Evolutionary conservation across 139 green algal species (phyloP).

Genomic region (Parachlorella kessleri): DNA sequence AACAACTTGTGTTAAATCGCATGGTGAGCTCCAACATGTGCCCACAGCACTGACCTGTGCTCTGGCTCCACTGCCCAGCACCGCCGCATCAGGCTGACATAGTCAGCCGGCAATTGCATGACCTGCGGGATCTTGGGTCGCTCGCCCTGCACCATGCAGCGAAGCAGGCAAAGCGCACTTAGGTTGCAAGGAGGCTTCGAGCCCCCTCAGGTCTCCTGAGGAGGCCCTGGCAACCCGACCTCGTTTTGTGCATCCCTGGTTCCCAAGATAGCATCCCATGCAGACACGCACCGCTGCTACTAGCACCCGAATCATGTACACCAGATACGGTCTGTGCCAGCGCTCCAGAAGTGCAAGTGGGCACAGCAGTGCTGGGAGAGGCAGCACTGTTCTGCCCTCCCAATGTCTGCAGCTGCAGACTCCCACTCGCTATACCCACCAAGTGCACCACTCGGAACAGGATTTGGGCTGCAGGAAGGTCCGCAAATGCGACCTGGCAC

Average conservation of each 20-base stretch:
- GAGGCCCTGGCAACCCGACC: neutral
- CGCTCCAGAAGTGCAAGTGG: neutral
- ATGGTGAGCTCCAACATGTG: no score
- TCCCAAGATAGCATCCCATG: neutral
- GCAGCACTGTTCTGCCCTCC: neutral
- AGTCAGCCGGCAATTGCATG: neutral
- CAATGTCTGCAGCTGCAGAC: neutral
- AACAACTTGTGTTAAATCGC: neutral
- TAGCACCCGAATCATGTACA: neutral
- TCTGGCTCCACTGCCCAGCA: neutral
- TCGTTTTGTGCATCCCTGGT: neutral
- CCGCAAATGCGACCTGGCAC: slow-evolving; percentile 7
- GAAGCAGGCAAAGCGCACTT: neutral
- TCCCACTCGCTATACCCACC: neutral
- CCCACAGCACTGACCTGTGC: neutral
- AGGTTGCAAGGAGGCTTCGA: neutral
- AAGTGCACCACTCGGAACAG: neutral
- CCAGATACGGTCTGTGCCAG: neutral
- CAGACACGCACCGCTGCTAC: neutral
- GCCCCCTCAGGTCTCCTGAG: neutral
- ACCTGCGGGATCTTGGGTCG: neutral
- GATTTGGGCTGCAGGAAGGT: neutral
- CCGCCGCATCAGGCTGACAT: neutral
- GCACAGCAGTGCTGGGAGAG: neutral
- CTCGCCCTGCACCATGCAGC: neutral